phyloP scores from a whole-genome alignment of 345 rosid species.

The Populus simonii region DNA sequence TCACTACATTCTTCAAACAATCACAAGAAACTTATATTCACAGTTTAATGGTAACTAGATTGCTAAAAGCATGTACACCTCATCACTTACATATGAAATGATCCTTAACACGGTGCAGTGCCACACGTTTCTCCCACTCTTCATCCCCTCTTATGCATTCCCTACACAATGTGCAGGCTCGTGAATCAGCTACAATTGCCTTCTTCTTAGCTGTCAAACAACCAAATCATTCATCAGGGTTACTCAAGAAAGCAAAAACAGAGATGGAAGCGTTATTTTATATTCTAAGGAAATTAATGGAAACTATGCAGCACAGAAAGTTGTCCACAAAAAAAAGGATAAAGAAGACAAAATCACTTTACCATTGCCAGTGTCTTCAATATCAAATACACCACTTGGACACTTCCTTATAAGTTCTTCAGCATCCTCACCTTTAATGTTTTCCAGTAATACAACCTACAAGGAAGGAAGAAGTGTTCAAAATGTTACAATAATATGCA shows the following conservation, averaged over 20 bases:
- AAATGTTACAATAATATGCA: neutral
- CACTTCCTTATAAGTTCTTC: conserved; percentile 65
- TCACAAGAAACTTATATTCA: neutral
- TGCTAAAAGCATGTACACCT: neutral
- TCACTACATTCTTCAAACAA: neutral
- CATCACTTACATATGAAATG: conserved; percentile 76
- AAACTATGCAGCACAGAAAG: neutral
- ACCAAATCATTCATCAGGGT: conserved; percentile 3
- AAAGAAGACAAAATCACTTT: conserved; percentile 14
- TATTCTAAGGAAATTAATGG: neutral
- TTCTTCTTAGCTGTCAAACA: conserved; percentile 58
- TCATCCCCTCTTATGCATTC: conserved; percentile 69
- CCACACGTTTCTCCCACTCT: conserved; percentile 58
- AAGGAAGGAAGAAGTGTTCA: neutral
- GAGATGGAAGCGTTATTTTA: neutral
- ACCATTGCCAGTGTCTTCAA: conserved; percentile 92
- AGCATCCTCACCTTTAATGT: conserved; percentile 57
- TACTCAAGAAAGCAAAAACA: neutral
- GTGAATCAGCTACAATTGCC: conserved; percentile 74
- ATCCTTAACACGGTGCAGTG: conserved; percentile 61
- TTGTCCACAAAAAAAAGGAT: neutral
- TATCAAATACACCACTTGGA: conserved; percentile 78
- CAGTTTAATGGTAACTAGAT: no score
- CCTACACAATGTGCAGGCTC: conserved; percentile 83
- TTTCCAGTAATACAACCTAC: conserved; percentile 66